These are phyloP conservation scores for Dryas octopetala DNA, from an alignment of 306 rosid species.

Conservation along the genomic window DNA sequence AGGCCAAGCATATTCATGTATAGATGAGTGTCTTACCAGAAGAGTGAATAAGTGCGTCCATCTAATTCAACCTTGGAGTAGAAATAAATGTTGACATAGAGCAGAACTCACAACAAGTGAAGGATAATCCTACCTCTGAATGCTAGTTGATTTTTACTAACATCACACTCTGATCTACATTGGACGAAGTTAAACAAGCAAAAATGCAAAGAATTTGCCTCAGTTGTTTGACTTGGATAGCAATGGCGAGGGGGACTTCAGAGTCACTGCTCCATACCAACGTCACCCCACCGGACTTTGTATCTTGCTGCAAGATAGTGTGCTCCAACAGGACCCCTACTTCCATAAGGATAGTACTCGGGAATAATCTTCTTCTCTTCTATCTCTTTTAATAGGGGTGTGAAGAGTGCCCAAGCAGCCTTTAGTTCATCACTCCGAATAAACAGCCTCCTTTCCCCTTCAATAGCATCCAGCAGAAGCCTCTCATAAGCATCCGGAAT, in stretches of 20 bases:
- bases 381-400: slow-evolving; percentile 71
- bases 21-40: too few species aligned
- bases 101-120: background rate
- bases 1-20: too few species aligned
- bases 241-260: slow-evolving; percentile 1
- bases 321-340: slow-evolving; percentile 90
- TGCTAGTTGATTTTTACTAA: background rate
- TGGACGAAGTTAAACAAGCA: slow-evolving; percentile 6
- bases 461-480: slow-evolving; percentile 82
- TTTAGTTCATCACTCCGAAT: slow-evolving; percentile 86
- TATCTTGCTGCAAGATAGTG: slow-evolving; percentile 85
- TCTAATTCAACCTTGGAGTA: too few species aligned
- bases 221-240: background rate
- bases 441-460: slow-evolving; percentile 87
- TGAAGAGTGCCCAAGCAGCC: slow-evolving; percentile 88
- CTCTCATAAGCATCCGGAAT: slow-evolving; percentile 97
- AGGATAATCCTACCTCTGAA: slow-evolving; percentile 12
- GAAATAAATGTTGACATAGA: background rate
- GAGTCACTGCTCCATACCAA: slow-evolving; percentile 46
- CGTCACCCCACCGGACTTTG: slow-evolving; percentile 86
- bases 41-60: too few species aligned
- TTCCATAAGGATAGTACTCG: slow-evolving; percentile 86
- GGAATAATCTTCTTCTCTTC: slow-evolving; percentile 76
- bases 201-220: slow-evolving; percentile 19
- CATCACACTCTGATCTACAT: slow-evolving; percentile 1